A percentile compares a stretch with the other conserved stretches of the same genome.
Conservation (phyloP, 2,329 filamentous ascomycete species). For the Fonsecaea monophora region DNA sequence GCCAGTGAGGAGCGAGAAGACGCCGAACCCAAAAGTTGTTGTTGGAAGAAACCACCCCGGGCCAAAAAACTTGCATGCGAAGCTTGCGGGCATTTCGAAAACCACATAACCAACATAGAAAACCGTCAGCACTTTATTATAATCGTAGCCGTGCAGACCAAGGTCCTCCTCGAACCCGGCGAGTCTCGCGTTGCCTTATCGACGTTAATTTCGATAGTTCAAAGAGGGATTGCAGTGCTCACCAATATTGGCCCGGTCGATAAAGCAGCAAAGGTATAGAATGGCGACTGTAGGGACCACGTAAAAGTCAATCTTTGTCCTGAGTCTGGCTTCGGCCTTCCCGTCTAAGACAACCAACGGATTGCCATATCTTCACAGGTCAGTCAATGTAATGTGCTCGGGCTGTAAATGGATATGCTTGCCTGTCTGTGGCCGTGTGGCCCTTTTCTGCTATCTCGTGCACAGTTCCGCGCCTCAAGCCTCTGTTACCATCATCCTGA, state of each 20-base stretch:
- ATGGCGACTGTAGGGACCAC: constrained; percentile 70
- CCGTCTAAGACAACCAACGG: constrained; percentile 62
- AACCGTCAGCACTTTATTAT: constrained; percentile 70
- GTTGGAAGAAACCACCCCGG: constrained; percentile 74
- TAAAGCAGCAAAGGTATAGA: constrained; percentile 75
- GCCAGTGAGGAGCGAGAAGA: constrained; percentile 68
- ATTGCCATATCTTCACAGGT: constrained; percentile 54
- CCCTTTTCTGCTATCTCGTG: constrained; percentile 42
- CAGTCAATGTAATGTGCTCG: neutral
- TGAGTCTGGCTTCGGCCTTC: constrained; percentile 63
- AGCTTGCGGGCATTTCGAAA: constrained; percentile 72
- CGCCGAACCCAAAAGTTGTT: constrained; percentile 68
- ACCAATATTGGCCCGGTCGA: constrained; percentile 63
- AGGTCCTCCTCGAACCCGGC: constrained; percentile 70
- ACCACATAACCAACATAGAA: constrained; percentile 78
- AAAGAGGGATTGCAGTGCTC: neutral
- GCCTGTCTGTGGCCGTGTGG: constrained; percentile 57
- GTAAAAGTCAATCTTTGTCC: constrained; percentile 69
- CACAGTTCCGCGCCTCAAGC: neutral
- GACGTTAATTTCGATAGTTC: neutral
- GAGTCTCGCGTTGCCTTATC: constrained; percentile 68
- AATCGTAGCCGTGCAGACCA: constrained; percentile 66
- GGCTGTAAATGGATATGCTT: constrained; percentile 28
- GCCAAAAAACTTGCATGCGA: constrained; percentile 73
- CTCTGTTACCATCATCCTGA: neutral